Evolutionary conservation across 768 basidiomycete genomes (phyloP).

Genomic region (Rhizopogon rudus): DNA sequence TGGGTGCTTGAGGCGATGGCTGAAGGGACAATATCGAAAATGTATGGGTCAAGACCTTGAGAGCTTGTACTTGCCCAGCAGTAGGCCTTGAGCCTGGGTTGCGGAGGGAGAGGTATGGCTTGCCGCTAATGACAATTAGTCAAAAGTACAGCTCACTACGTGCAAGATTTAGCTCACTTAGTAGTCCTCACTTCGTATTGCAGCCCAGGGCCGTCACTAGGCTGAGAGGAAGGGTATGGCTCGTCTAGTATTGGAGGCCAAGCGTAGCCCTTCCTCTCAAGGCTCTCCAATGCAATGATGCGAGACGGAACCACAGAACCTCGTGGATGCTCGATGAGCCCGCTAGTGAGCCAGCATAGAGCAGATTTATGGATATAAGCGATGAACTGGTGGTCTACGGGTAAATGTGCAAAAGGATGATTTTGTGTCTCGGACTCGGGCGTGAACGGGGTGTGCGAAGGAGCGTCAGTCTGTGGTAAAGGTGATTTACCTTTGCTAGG

Average conservation of each 20-base stretch:
- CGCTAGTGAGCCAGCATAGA: slow-evolving; percentile 11
- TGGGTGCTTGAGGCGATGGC: slow-evolving; percentile 27
- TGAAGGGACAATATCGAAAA: slow-evolving; percentile 56
- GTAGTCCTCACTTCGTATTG: slow-evolving; percentile 26
- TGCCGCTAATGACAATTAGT: slow-evolving; percentile 15
- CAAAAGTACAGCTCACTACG: not conserved
- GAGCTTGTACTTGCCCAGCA: slow-evolving; percentile 55
- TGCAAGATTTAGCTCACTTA: slow-evolving; percentile 21
- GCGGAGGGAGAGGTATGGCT: slow-evolving; percentile 49
- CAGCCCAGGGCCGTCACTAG: slow-evolving; percentile 20
- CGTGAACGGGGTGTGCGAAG: slow-evolving; percentile 1
- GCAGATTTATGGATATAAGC: slow-evolving; percentile 22
- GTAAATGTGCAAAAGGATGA: slow-evolving; percentile 5
- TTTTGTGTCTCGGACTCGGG: not conserved
- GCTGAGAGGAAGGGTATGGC: slow-evolving; percentile 20
- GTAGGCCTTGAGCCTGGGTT: slow-evolving; percentile 46
- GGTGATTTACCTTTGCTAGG: slow-evolving; percentile 1
- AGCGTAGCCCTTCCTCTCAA: slow-evolving; percentile 31
- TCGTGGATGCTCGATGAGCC: not conserved
- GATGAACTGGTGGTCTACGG: slow-evolving; percentile 12
- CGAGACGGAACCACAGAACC: not conserved
- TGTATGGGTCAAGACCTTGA: slow-evolving; percentile 27
- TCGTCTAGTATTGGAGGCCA: slow-evolving; percentile 43
- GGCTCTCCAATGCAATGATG: slow-evolving; percentile 16
- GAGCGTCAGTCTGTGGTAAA: not conserved